phyloP scores from a whole-genome alignment of 805 yeast species.

The Kluyveromyces lactis region DNA sequence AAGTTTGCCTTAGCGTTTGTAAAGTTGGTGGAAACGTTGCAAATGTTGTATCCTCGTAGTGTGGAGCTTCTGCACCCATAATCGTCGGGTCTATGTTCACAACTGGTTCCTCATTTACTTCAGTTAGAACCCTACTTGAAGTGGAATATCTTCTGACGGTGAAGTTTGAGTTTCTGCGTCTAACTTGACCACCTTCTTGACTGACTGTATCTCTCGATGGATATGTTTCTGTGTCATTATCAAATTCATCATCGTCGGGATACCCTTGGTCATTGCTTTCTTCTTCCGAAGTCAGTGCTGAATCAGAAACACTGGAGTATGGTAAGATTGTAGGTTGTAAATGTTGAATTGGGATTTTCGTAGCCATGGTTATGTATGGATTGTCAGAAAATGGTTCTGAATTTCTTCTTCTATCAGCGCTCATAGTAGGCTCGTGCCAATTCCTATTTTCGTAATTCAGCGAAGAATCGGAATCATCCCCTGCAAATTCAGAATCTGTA shows the following conservation, averaged over 20 bases:
- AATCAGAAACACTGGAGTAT: slow-evolving; percentile 14
- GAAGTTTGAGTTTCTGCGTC: slow-evolving; percentile 6
- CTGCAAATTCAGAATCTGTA: neutral
- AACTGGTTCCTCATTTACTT: slow-evolving; percentile 5
- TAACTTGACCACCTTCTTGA: neutral
- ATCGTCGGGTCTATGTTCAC: slow-evolving; percentile 9
- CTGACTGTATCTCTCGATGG: neutral
- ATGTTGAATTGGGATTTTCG: slow-evolving; percentile 20
- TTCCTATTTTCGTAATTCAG: neutral
- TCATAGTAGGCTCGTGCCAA: slow-evolving; percentile 3
- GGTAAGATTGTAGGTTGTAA: slow-evolving; percentile 26
- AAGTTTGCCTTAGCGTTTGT: neutral
- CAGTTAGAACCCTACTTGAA: slow-evolving; percentile 5
- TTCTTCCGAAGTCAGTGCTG: neutral
- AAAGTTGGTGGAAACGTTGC: neutral
- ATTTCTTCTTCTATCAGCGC: slow-evolving; percentile 13
- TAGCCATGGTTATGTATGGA: slow-evolving; percentile 24
- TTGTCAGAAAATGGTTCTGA: slow-evolving; percentile 15
- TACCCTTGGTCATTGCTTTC: no score
- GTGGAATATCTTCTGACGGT: slow-evolving; percentile 25
- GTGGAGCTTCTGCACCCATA: neutral
- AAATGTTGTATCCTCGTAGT: neutral
- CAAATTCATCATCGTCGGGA: neutral
- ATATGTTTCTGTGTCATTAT: neutral
- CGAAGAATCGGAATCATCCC: neutral